Percentiles rank a stretch among this genome's conserved stretches.
phyloP scores from a whole-genome alignment of 2,329 filamentous ascomycete genomes.

The Aspergillus novoparasiticus region DNA sequence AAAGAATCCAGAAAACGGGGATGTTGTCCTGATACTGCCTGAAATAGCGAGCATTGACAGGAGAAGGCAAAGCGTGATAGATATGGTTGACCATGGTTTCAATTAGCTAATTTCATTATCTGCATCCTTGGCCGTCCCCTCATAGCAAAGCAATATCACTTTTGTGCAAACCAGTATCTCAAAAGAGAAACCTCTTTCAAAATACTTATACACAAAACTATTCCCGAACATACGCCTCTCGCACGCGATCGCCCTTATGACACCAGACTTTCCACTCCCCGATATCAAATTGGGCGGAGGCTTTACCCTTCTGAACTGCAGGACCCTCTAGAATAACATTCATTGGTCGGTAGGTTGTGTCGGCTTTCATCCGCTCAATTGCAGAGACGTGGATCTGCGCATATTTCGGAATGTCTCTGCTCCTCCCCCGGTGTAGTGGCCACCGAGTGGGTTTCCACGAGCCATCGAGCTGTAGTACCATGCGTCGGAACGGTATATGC shows the following conservation, averaged over 20 bases:
- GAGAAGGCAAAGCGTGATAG: neutral
- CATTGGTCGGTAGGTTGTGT: constrained; percentile 66
- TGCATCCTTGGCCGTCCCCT: neutral
- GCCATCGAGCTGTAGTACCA: constrained; percentile 62
- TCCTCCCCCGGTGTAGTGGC: constrained; percentile 72
- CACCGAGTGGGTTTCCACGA: constrained; percentile 71
- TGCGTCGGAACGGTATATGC: constrained; percentile 71
- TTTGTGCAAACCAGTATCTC: neutral
- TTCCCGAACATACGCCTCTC: constrained; percentile 18
- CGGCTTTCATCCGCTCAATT: constrained; percentile 65
- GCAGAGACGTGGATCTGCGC: constrained; percentile 72
- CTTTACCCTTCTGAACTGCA: neutral
- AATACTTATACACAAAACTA: neutral
- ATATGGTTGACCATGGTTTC: neutral
- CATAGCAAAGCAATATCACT: neutral
- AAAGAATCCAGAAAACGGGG: neutral
- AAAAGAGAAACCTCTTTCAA: neutral
- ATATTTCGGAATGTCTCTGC: constrained; percentile 69
- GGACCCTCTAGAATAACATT: constrained; percentile 63
- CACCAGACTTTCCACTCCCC: constrained; percentile 16
- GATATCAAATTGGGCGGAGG: constrained; percentile 9
- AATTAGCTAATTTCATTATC: neutral
- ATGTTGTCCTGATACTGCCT: neutral
- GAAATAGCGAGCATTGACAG: neutral
- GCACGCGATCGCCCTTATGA: constrained; percentile 19